Percentiles rank a stretch among this genome's conserved stretches.
phyloP scores from a whole-genome alignment of 1,284 basidiomycete species.

The Apiotrichum mycotoxinovorans region DNA sequence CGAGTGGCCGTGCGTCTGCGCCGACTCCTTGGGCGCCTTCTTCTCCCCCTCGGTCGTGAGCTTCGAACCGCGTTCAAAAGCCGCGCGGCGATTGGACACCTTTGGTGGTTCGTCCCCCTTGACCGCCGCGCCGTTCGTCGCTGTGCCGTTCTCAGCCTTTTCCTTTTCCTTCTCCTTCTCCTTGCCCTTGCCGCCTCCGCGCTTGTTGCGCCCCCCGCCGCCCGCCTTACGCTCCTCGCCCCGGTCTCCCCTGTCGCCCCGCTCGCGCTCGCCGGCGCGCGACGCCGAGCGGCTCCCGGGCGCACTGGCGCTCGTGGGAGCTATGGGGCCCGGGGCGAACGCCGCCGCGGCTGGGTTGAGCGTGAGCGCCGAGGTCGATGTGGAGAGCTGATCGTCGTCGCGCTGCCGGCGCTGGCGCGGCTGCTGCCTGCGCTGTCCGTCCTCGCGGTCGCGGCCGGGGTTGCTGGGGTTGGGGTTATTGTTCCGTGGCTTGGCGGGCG shows the following conservation, averaged over 20 bases:
- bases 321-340: conserved; percentile 9
- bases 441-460: too few relatives aligned
- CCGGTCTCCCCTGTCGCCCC: neutral
- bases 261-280: conserved; percentile 1
- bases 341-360: conserved; percentile 11
- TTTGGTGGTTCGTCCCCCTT: conserved; percentile 5
- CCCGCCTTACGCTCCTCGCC: conserved; percentile 5
- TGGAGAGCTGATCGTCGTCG: neutral
- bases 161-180: neutral
- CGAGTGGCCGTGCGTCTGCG: conserved; percentile 5
- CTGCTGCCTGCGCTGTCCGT: neutral
- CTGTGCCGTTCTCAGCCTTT: neutral
- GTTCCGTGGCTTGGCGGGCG: neutral
- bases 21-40: conserved; percentile 17
- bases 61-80: conserved; percentile 32
- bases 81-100: conserved; percentile 29
- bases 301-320: neutral
- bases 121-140: neutral
- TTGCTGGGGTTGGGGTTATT: neutral
- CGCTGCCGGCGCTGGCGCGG: neutral
- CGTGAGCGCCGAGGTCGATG: neutral
- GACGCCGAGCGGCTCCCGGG: neutral
- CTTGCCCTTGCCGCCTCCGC: neutral
- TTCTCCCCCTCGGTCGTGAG: conserved; percentile 14
- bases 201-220: neutral